Percentiles rank a stretch among this genome's conserved stretches.
These are phyloP conservation scores for Zizania palustris DNA, from an alignment of 202 grass and related monocot genomes.

Conservation along the genomic window DNA sequence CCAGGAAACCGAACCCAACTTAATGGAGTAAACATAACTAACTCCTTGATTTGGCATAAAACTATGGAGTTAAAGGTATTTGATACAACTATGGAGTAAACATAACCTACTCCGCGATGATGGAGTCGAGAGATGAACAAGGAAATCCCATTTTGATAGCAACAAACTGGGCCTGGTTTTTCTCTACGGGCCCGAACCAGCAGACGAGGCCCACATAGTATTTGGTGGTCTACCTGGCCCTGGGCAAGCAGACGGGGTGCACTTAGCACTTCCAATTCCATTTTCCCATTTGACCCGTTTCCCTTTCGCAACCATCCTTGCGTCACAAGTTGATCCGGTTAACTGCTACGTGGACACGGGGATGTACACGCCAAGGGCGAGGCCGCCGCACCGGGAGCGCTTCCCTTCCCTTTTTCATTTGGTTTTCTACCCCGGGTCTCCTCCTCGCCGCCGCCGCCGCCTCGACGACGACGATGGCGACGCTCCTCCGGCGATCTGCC, in stretches of 20 bases:
- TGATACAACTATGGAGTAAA: too few species aligned
- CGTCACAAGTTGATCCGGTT: not conserved
- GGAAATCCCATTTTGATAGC: too few species aligned
- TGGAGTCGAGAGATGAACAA: too few species aligned
- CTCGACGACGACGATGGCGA: constrained; percentile 33
- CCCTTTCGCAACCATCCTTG: not conserved
- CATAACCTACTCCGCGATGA: too few species aligned
- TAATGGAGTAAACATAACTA: too few species aligned
- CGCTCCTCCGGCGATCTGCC: constrained; percentile 51
- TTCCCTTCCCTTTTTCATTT: not conserved
- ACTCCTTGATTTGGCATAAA: too few species aligned
- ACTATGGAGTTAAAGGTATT: too few species aligned
- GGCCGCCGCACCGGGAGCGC: not conserved
- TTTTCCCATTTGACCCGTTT: not conserved
- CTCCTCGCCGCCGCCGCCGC: not conserved
- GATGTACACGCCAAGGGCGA: not conserved
- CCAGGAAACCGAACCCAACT: too few species aligned
- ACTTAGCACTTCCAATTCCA: not conserved
- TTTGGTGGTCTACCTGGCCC: too few species aligned
- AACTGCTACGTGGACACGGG: not conserved
- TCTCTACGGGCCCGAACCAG: not conserved
- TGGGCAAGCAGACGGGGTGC: not conserved
- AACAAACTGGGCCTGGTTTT: too few species aligned
- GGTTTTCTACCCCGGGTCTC: not conserved
- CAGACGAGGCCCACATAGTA: not conserved